Percentiles rank a stretch among this genome's conserved stretches.
These are phyloP conservation scores for Psidium friedrichsthalianum DNA, from an alignment of 345 rosid genomes.

Conservation along the genomic window DNA sequence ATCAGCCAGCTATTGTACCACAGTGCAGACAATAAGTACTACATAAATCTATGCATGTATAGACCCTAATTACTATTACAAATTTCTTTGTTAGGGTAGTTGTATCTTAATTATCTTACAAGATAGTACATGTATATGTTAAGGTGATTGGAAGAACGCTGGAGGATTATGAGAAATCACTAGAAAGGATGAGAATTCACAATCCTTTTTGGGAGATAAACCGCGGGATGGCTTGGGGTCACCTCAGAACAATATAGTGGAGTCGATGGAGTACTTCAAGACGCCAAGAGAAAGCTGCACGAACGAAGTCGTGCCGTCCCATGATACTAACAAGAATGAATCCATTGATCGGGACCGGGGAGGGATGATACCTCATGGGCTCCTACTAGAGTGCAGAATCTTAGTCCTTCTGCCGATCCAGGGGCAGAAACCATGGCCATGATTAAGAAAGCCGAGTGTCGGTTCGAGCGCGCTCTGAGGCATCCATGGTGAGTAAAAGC, in stretches of 20 bases:
- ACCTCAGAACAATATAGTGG: neutral
- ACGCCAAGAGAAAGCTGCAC: neutral
- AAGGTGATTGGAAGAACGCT: neutral
- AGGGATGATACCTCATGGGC: neutral
- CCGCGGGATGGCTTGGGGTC: neutral
- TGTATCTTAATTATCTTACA: neutral
- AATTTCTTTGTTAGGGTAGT: neutral
- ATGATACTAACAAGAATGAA: neutral
- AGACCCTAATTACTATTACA: neutral
- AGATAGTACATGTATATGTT: neutral
- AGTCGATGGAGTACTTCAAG: neutral
- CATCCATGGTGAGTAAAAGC: conserved; percentile 31
- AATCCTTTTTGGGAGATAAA: neutral
- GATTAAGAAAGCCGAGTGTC: conserved; percentile 60
- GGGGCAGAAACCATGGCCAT: conserved; percentile 16
- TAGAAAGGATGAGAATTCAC: neutral
- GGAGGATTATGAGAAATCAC: neutral
- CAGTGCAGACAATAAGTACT: neutral
- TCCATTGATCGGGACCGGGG: neutral
- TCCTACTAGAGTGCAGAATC: neutral
- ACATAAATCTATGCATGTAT: neutral
- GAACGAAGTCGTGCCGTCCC: neutral
- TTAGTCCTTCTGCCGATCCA: neutral
- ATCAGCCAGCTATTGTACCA: neutral
- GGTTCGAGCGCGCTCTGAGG: conserved; percentile 57